Evolutionary conservation across 1,284 basidiomycete genomes (phyloP), one percentile per base, ranked within the genome.

Genomic region (Ustilago esculenta): DNA sequence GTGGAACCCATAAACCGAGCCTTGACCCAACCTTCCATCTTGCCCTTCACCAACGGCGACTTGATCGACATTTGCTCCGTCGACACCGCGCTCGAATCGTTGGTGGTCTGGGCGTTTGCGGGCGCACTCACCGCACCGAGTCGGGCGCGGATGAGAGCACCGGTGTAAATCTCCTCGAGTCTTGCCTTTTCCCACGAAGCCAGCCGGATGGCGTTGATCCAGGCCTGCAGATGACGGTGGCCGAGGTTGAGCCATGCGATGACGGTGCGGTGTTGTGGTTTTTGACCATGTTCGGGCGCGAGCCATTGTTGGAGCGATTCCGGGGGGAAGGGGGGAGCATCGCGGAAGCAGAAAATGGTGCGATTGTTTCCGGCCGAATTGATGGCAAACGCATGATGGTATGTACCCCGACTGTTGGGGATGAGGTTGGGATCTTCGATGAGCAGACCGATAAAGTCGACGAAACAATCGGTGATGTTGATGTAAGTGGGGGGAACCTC

Each of bases 131-230:
- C 52, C 84, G 72, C 75, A 84, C 87, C 83, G 25, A 78, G 74
- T 23, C 81, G 80, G 77, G 30, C 87, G 88, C 82, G 87, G 40
- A 81, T 75, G 40, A 98, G 84, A 84, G 97, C 92, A 2, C 94
- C 94, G 0, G 95, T 98, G 82, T 98, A 98, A 58, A 98, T 93
- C 83, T 98, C 95, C 82, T 97, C 94, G 20, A 98, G 86, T 23
- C 94, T 88, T 1, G 92, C 91, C 75, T 96, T 93, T 83, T 98
- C 95, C 93, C 94, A 98, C 46, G 91, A 88, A 8, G 91, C 89
- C 7, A 98, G 86, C 15, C 96, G 89, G 33, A 98, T 86, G 6
- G 93, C 93, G 20, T 92, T 90, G 17, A 92, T 89, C 94, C 94
- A 98, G 6, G 79, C 75, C 58, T 79, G 79, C 20, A 80, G 72